Conservation (phyloP, 345 rosid species). For the Eucalyptus sideroxylon region DNA sequence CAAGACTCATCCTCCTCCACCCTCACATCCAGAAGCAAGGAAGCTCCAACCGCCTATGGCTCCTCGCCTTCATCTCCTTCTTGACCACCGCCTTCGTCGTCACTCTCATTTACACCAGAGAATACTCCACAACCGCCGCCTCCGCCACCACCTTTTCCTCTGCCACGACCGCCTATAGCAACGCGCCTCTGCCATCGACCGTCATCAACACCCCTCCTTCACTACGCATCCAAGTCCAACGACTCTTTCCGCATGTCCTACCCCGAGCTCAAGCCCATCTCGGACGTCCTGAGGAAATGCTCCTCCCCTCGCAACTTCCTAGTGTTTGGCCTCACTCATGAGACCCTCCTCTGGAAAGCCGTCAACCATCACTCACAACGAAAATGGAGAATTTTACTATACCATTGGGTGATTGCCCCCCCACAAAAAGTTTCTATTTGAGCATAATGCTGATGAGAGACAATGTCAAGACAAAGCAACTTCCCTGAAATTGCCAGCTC, state of each 20-base stretch:
- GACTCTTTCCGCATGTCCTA: constrained; percentile 70
- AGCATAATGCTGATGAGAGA: no score
- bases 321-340: constrained; percentile 50
- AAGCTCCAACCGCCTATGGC: constrained; percentile 67
- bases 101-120: constrained; percentile 71
- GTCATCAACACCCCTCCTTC: constrained; percentile 71
- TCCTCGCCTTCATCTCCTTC: constrained; percentile 67
- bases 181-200: constrained; percentile 35
- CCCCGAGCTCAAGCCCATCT: constrained; percentile 66
- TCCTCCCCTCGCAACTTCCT: constrained; percentile 80
- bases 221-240: constrained; percentile 70
- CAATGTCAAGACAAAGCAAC: not conserved
- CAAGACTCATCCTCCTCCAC: constrained; percentile 84
- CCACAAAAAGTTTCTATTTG: no score
- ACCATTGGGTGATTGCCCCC: no score
- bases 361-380: no score
- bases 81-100: constrained; percentile 73
- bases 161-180: constrained; percentile 8
- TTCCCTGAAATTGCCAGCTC: not conserved
- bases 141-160: not conserved
- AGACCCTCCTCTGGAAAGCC: no score
- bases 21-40: constrained; percentile 89
- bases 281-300: constrained; percentile 76
- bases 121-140: constrained; percentile 12
- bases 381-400: rapidly evolving